Evolutionary conservation across 2,329 filamentous ascomycete genomes (phyloP).

Genomic region (Neofusicoccum parvum): DNA sequence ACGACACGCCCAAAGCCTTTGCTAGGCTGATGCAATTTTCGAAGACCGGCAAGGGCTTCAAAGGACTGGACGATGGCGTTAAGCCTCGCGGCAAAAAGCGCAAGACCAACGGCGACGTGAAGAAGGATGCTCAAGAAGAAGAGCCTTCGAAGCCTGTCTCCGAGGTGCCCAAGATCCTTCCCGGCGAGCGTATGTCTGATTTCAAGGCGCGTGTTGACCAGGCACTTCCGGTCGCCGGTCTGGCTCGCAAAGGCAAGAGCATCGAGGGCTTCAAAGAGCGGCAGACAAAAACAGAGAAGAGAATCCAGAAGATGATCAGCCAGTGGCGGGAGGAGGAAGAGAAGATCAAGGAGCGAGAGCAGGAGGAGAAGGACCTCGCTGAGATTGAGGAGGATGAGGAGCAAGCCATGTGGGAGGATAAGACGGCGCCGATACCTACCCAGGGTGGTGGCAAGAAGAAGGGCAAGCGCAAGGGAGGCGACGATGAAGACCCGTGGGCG

Average conservation of each 20-base stretch:
- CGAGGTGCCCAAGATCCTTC: conserved; percentile 68
- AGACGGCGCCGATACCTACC: conserved; percentile 61
- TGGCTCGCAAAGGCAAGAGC: conserved; percentile 64
- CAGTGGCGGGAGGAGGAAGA: conserved; percentile 60
- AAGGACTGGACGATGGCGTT: conserved; percentile 72
- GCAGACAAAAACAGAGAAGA: conserved; percentile 78
- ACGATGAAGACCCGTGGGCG: conserved; percentile 76
- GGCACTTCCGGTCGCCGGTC: conserved; percentile 72
- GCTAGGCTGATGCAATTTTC: conserved; percentile 79
- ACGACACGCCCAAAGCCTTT: conserved; percentile 90
- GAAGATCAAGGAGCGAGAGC: conserved; percentile 69
- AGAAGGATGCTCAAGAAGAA: conserved; percentile 28
- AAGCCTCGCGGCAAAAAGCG: conserved; percentile 51
- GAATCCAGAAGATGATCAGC: conserved; percentile 64
- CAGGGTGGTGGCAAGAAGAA: conserved; percentile 53
- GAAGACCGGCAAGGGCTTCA: conserved; percentile 58
- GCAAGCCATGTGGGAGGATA: conserved; percentile 67
- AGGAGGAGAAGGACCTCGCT: conserved; percentile 73
- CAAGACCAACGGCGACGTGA: conserved; percentile 36
- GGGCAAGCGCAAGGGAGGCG: conserved; percentile 52
- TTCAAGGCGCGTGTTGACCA: conserved; percentile 84
- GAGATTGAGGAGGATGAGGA: conserved; percentile 61
- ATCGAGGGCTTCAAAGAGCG: conserved; percentile 67
- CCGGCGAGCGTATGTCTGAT: conserved; percentile 80
- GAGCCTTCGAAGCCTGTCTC: conserved; percentile 25